Conservation (phyloP, 805 yeast species). For the Metahyphopichia silvanorum region DNA sequence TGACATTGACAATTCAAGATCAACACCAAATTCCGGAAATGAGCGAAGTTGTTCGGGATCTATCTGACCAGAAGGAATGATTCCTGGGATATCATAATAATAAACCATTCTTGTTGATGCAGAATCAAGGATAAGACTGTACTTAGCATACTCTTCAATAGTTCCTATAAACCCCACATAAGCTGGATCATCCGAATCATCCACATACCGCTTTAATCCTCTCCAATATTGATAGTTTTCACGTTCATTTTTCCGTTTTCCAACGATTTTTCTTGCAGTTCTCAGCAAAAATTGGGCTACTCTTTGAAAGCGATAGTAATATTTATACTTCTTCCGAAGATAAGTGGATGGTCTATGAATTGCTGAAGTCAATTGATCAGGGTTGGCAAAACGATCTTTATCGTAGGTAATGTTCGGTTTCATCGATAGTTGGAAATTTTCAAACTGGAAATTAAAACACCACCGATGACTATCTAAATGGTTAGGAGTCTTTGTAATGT, state of each 20-base stretch:
- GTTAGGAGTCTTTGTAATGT: slow-evolving; percentile 46
- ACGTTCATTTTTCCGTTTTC: slow-evolving; percentile 3
- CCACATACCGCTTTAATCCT: slow-evolving; percentile 72
- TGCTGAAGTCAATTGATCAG: slow-evolving; percentile 3
- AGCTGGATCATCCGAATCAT: slow-evolving; percentile 26
- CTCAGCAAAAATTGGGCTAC: slow-evolving; percentile 10
- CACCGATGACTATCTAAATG: slow-evolving; percentile 55
- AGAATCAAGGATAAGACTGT: slow-evolving; percentile 64
- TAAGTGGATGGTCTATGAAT: no score
- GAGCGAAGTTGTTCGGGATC: background rate
- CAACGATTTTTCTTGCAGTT: slow-evolving; percentile 4
- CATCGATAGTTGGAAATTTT: slow-evolving; percentile 56
- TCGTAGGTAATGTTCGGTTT: slow-evolving; percentile 70
- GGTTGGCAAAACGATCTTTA: slow-evolving; percentile 7
- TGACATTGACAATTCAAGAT: slow-evolving; percentile 55
- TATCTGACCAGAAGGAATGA: slow-evolving; percentile 1
- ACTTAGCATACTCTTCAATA: slow-evolving; percentile 78
- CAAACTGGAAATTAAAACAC: slow-evolving; percentile 41
- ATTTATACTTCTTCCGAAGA: slow-evolving; percentile 17
- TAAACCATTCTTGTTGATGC: slow-evolving; percentile 52
- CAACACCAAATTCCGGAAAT: slow-evolving; percentile 51
- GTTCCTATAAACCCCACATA: slow-evolving; percentile 23
- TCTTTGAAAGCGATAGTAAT: slow-evolving; percentile 20
- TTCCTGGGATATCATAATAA: slow-evolving; percentile 60
- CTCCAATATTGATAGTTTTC: slow-evolving; percentile 50